These are phyloP conservation scores for Umbelopsis ramanniana DNA, from an alignment of 192 early-diverging fungal genomes.

Conservation along the genomic window DNA sequence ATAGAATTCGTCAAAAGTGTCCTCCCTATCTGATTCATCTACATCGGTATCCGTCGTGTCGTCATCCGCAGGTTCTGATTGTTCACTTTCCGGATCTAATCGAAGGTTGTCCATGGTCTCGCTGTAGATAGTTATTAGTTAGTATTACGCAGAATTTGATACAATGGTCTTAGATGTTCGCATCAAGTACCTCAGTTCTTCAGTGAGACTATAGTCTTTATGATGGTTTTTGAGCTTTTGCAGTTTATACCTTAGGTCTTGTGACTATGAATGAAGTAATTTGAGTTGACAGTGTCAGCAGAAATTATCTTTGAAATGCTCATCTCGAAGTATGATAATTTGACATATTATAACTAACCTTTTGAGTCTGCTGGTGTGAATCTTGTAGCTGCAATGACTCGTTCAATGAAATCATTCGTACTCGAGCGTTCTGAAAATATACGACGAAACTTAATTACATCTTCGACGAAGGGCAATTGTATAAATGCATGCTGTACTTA, in stretches of 20 bases:
- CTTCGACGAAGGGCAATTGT: background rate
- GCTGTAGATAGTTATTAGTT: background rate
- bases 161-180: background rate
- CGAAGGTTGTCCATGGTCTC: background rate
- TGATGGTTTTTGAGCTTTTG: background rate
- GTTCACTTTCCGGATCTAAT: conserved; percentile 11
- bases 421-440: conserved; percentile 17
- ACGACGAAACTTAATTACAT: too few species aligned
- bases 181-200: background rate
- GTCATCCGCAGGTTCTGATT: conserved; percentile 11
- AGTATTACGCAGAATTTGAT: background rate
- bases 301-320: too few species aligned
- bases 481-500: background rate
- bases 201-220: background rate
- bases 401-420: conserved; percentile 27
- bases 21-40: conserved; percentile 8
- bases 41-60: conserved; percentile 18
- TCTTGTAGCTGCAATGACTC: conserved; percentile 27
- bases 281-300: too few species aligned
- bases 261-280: background rate
- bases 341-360: background rate
- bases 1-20: conserved; percentile 7
- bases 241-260: conserved; percentile 15
- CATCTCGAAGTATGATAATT: too few species aligned
- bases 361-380: conserved; percentile 1